Evolutionary conservation across 2,329 filamentous ascomycete genomes (phyloP), one percentile per base, ranked within the genome.

Genomic region (Fusarium sublunatum): DNA sequence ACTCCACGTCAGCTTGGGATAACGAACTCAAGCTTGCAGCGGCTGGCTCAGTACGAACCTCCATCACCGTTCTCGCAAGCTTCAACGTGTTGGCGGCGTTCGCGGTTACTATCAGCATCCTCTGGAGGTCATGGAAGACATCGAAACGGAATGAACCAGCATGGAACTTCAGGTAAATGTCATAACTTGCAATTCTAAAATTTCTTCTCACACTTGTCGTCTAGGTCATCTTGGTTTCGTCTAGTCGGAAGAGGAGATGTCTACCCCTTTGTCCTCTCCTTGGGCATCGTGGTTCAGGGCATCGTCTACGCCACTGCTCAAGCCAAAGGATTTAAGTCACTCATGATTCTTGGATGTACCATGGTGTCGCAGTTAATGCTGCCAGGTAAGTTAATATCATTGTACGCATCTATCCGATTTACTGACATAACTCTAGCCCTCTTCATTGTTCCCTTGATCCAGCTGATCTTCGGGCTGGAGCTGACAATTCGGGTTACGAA

Each of bases 381-480:
- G 65, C 85, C 86, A 70, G 84, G 86, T 88, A 78, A 53, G 78
- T 51, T 24, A 5, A 19, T 24, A 5, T 24, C 24, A 24, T 8
- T 13, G 11, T 19, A 29, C 7, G n/a, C 12, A 48, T 35, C 13
- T 13, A 15, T 10, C 41, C 22, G 13, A 38, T 31, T 12, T 39
- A 25, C 76, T 78, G 68, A 76, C 46, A 31, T 13, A 11, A 4
- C 9, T 3, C 4, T 25, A 32, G 89, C 86, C 7, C 80, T 90
- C 32, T 90, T 91, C 68, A 81, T 91, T 48, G 82, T 87, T 8
- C 88, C 88, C 25, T 89, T 83, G 61, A 82, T 88, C 29, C 88
- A 90, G 64, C 70, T 90, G 19, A 80, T 89, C 13, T 90, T 91
- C 65, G 86, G 85, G 12, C 61, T 88, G 55, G 89, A 91, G 72